A percentile compares a stretch with the other conserved stretches of the same genome.
These are phyloP conservation scores for Paramarasmius palmivorus DNA, from an alignment of 1,284 basidiomycete species.

Conservation along the genomic window DNA sequence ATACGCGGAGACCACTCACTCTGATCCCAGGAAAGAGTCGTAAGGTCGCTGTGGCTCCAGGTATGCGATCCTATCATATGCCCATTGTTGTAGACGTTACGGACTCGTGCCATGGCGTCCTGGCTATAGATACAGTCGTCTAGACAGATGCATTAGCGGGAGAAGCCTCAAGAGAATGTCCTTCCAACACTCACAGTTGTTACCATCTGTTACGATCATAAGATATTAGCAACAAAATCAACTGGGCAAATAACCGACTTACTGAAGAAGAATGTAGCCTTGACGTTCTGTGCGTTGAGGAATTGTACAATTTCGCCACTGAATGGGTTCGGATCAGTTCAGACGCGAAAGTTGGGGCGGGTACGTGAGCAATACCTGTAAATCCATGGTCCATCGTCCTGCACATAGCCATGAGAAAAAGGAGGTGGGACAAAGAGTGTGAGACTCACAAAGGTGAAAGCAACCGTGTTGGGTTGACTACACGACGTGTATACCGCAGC, in stretches of 20 bases:
- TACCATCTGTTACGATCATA: no score
- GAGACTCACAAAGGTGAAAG: slow-evolving; percentile 37
- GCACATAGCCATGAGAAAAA: background rate
- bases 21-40: slow-evolving; percentile 34
- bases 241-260: slow-evolving; percentile 15
- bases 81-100: slow-evolving; percentile 19
- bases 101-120: slow-evolving; percentile 16
- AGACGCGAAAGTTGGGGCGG: background rate
- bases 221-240: no score
- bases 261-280: slow-evolving; percentile 27
- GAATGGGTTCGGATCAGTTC: background rate
- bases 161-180: no score
- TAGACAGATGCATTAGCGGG: slow-evolving; percentile 1
- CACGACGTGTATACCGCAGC: slow-evolving; percentile 35
- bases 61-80: slow-evolving; percentile 25
- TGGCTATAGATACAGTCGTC: slow-evolving; percentile 28
- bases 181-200: no score
- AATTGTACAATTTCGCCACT: slow-evolving; percentile 5
- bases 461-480: slow-evolving; percentile 34
- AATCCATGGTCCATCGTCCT: slow-evolving; percentile 35
- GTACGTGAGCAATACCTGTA: slow-evolving; percentile 24
- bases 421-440: background rate
- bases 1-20: slow-evolving; percentile 21
- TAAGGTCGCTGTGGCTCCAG: slow-evolving; percentile 18
- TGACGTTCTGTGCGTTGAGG: slow-evolving; percentile 7